phyloP scores from a whole-genome alignment of 805 yeast genomes.

The Sungouiozyma intestinalis region DNA sequence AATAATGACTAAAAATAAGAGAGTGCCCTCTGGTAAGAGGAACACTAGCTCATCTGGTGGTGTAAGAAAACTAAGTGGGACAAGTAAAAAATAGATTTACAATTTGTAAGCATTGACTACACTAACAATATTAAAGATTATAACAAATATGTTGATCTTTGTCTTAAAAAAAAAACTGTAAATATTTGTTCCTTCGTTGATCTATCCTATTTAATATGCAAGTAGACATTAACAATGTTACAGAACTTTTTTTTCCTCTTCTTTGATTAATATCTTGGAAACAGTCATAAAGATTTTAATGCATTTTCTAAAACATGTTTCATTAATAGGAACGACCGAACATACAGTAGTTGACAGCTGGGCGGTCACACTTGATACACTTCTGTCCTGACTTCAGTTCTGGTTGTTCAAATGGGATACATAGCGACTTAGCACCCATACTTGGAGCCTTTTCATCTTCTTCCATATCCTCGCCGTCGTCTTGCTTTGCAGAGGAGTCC shows the following conservation, averaged over 20 bases:
- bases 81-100: constrained; percentile 14
- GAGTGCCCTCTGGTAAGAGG: constrained; percentile 25
- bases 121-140: background rate
- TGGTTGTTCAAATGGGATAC: constrained; percentile 94
- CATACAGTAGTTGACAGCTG: constrained; percentile 80
- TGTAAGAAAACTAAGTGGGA: constrained; percentile 28
- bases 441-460: constrained; percentile 94
- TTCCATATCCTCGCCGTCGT: constrained; percentile 76
- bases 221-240: background rate
- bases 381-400: constrained; percentile 64
- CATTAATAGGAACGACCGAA: constrained; percentile 88
- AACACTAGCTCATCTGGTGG: constrained; percentile 26
- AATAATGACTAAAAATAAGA: constrained; percentile 24
- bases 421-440: constrained; percentile 98
- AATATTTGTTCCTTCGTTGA: background rate
- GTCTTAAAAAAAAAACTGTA: no score
- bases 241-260: background rate
- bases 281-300: background rate
- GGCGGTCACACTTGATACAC: constrained; percentile 75
- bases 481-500: constrained; percentile 69
- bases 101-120: background rate
- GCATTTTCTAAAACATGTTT: background rate
- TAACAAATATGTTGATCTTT: background rate
- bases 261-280: background rate
- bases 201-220: background rate